These are phyloP conservation scores for Nigrospora osmanthi DNA, from an alignment of 2,329 filamentous ascomycete genomes.

Conservation along the genomic window DNA sequence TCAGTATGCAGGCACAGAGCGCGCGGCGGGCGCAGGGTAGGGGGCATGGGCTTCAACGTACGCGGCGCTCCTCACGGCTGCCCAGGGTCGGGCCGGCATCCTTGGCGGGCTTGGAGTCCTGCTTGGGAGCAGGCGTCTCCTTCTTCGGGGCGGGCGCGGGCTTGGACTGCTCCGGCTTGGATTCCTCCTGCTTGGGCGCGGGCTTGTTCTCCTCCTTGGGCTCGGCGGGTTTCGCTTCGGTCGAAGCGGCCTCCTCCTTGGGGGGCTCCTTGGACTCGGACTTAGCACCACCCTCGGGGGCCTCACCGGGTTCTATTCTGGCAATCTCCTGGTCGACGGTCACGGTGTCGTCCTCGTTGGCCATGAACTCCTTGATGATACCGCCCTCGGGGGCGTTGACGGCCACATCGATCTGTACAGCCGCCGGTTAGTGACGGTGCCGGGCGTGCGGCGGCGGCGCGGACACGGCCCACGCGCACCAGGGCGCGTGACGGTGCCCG, in stretches of 20 bases:
- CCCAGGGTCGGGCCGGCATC: conserved; percentile 44
- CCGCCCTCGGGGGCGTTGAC: conserved; percentile 91
- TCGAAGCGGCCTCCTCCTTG: conserved; percentile 33
- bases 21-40: neutral
- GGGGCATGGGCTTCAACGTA: conserved; percentile 36
- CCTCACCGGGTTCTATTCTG: conserved; percentile 73
- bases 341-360: conserved; percentile 91
- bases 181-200: conserved; percentile 38
- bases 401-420: conserved; percentile 77
- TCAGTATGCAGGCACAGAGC: neutral
- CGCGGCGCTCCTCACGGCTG: conserved; percentile 78
- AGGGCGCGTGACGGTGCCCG: neutral
- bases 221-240: conserved; percentile 33
- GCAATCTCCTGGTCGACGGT: conserved; percentile 87
- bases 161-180: conserved; percentile 32
- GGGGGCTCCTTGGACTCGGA: conserved; percentile 53
- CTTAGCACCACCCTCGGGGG: conserved; percentile 47
- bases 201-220: conserved; percentile 21
- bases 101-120: conserved; percentile 29
- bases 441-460: neutral
- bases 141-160: conserved; percentile 32
- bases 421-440: neutral
- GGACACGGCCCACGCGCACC: neutral
- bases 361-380: conserved; percentile 85
- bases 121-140: conserved; percentile 20